These are phyloP conservation scores for Nakazawaea wickerhamii DNA, from an alignment of 805 yeast genomes.

Conservation along the genomic window DNA sequence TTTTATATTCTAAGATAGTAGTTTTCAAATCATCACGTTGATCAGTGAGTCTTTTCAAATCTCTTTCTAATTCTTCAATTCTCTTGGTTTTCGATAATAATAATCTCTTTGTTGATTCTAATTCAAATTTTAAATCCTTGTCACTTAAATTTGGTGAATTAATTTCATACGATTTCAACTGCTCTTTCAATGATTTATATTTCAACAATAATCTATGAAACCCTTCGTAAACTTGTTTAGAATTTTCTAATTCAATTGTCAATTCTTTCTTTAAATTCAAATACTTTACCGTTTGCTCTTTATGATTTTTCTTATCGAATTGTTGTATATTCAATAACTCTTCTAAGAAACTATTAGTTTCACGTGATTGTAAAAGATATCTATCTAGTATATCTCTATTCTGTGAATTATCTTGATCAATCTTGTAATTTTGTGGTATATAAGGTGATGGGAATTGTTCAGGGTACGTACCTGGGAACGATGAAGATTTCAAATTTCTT, in stretches of 20 bases:
- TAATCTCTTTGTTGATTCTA: slow-evolving; percentile 22
- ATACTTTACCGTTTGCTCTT: slow-evolving; percentile 18
- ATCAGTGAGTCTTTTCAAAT: slow-evolving; percentile 20
- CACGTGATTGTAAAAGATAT: slow-evolving; percentile 12
- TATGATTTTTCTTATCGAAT: slow-evolving; percentile 6
- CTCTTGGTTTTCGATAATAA: slow-evolving; percentile 15
- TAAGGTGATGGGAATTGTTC: slow-evolving; percentile 10
- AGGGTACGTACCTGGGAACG: slow-evolving; percentile 10
- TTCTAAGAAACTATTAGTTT: slow-evolving; percentile 20
- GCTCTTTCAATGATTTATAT: slow-evolving; percentile 22
- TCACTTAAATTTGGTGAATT: too few relatives aligned
- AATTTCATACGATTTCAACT: not conserved
- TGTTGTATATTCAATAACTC: slow-evolving; percentile 19
- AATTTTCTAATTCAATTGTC: slow-evolving; percentile 25
- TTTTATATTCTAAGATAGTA: slow-evolving; percentile 12
- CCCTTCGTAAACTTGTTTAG: slow-evolving; percentile 26
- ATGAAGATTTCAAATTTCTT: not conserved
- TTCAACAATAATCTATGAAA: slow-evolving; percentile 27
- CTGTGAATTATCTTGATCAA: slow-evolving; percentile 2
- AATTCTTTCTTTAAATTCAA: slow-evolving; percentile 23
- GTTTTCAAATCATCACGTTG: slow-evolving; percentile 15
- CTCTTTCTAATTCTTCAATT: slow-evolving; percentile 17
- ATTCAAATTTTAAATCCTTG: slow-evolving; percentile 21
- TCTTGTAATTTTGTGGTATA: slow-evolving; percentile 6
- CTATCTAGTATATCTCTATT: slow-evolving; percentile 8